phyloP scores from a whole-genome alignment of 805 yeast genomes.

The Yarrowia yakushimensis region DNA sequence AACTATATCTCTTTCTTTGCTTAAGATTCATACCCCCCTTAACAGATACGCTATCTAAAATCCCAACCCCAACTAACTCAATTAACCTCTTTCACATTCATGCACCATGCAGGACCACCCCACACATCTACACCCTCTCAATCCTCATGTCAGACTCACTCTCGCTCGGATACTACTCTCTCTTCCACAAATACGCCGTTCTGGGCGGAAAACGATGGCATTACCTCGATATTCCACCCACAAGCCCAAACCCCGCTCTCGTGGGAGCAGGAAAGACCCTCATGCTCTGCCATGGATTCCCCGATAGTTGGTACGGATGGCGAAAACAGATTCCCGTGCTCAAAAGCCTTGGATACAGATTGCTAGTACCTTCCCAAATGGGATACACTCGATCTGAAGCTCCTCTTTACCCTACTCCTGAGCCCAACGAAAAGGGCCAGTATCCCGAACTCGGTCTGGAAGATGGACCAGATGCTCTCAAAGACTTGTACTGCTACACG shows the following conservation, averaged over 20 bases:
- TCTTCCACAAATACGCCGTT: conserved; percentile 18
- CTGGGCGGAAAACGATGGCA: conserved; percentile 21
- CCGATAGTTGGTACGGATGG: conserved; percentile 24
- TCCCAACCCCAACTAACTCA: no score
- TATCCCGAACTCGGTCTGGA: conserved; percentile 22
- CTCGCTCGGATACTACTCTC: neutral
- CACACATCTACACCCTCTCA: neutral
- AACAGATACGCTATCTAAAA: no score
- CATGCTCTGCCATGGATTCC: conserved; percentile 20
- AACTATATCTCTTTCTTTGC: no score
- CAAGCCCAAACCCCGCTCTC: neutral
- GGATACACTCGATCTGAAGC: conserved; percentile 22
- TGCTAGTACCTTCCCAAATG: conserved; percentile 15
- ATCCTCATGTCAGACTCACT: neutral
- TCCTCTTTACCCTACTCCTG: conserved; percentile 10
- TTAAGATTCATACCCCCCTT: no score
- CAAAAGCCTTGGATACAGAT: conserved; percentile 3
- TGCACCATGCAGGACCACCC: neutral
- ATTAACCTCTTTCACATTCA: no score
- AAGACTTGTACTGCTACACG: conserved; percentile 16
- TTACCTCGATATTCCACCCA: conserved; percentile 21
- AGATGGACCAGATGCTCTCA: neutral
- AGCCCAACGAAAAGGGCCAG: conserved; percentile 20
- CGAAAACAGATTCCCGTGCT: conserved; percentile 17
- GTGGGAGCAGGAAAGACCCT: conserved; percentile 1